Base-by-base conservation (phyloP, 257 asterid genomes). In the Capsicum pubescens region DNA sequence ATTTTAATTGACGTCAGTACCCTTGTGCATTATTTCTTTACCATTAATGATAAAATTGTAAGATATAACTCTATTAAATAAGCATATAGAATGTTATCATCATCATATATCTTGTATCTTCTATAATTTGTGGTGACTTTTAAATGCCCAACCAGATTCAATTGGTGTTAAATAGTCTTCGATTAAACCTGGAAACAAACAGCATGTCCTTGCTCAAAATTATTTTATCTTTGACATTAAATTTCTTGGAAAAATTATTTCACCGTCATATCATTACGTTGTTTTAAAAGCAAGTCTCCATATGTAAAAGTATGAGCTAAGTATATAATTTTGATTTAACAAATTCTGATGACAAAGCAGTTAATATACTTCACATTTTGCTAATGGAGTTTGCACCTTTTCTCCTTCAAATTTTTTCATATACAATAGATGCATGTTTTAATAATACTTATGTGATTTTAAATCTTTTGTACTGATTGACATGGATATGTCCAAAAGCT, bases 21-120 rank as follows among this genome's bases (percentile, higher is more conserved):
- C 76, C 1, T 68, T 1, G 15, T 4, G 52, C 76, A 36, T 15
- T 36, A 68, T 68, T 3, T 35, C 50, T 15, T 68, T 36, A 68
- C 36, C 21, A 36, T 68, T 4, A 68, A 68, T 68, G 52, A 35
- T 67, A 7, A 68, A 36, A 36, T 35, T 13, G 17, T 66, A 3
- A 3, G 14, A 7, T 35, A 7, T 67, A 26, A 68, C 21, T 39
- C 76, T 68, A 39, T 68, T 68, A 36, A 42, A 68, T 68, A 68
- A 14, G 52, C 76, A 68, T 14, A 68, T 39, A 66, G 12, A 68
- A 7, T 68, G 52, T 68, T 68, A 68, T 36, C 36, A 68, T 68
- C 26, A 68, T 68, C 76, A 68, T 8, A 68, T 36, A 68, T 68
- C 12, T 68, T 36, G 76, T 36, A 32, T 66, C 42, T 66, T 66